Percentiles rank a stretch among this genome's conserved stretches.
Evolutionary conservation across 148 eudicot species (phyloP).

Genomic region (Nepenthes gracilis): DNA sequence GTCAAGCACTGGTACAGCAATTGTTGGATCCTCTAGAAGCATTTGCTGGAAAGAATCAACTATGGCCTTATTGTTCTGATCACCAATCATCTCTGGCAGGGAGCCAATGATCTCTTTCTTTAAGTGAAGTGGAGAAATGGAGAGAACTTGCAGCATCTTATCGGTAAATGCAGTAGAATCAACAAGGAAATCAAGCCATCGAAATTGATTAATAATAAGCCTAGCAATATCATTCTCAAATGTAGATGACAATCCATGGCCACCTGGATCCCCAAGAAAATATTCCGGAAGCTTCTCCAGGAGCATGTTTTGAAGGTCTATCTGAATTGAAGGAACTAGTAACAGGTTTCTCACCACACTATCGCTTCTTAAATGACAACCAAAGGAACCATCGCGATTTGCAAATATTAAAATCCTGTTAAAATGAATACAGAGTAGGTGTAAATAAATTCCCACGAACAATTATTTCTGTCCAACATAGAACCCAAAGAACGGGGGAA

Average conservation of each 20-base stretch:
- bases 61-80: constrained; percentile 25
- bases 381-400: constrained; percentile 12
- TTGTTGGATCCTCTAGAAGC: constrained; percentile 48
- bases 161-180: constrained; percentile 32
- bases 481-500: background rate
- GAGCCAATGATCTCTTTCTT: constrained; percentile 54
- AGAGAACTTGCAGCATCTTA: constrained; percentile 40
- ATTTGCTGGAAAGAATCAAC: constrained; percentile 34
- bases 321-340: constrained; percentile 37
- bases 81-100: constrained; percentile 46
- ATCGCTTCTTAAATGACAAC: constrained; percentile 17
- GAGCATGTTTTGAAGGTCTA: constrained; percentile 31
- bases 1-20: constrained; percentile 40
- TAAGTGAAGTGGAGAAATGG: constrained; percentile 39
- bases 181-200: constrained; percentile 56
- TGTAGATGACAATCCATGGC: constrained; percentile 15
- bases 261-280: constrained; percentile 18
- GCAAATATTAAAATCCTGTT: constrained; percentile 37
- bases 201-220: constrained; percentile 41
- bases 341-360: constrained; percentile 41
- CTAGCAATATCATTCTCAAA: constrained; percentile 43
- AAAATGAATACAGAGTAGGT: background rate
- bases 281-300: constrained; percentile 56
- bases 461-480: background rate
- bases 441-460: background rate